Evolutionary conservation across 345 rosid genomes (phyloP).

Genomic region (Populus alba): DNA sequence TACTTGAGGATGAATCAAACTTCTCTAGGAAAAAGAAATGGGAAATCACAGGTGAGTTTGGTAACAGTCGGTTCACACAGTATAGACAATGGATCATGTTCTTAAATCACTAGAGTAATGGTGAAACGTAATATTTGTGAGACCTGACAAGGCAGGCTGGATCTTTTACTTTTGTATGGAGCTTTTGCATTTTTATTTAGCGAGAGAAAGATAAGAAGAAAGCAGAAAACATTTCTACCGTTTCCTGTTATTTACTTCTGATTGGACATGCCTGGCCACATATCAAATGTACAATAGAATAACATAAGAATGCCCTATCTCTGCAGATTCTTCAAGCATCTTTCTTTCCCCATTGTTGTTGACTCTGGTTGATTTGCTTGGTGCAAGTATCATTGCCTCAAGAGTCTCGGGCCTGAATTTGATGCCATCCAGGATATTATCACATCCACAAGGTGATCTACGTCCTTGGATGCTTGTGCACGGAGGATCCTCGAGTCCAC

Average conservation of each 20-base stretch:
- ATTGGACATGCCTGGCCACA: not conserved
- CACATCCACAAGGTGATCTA: slow-evolving; percentile 62
- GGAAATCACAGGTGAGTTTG: no score
- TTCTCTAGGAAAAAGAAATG: no score
- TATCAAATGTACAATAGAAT: slow-evolving; percentile 4
- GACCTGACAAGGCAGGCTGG: no score
- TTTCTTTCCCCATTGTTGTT: not conserved
- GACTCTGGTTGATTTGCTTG: not conserved
- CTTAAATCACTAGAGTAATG: no score
- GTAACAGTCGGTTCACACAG: no score
- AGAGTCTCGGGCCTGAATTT: slow-evolving; percentile 57
- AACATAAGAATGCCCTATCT: not conserved
- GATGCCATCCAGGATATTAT: slow-evolving; percentile 84
- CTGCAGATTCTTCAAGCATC: not conserved
- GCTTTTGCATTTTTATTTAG: no score
- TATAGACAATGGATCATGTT: no score
- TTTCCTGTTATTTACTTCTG: not conserved
- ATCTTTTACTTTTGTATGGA: no score
- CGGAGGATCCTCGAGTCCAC: slow-evolving; percentile 62
- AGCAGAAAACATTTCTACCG: not conserved
- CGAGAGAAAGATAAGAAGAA: not conserved
- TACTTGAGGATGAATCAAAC: no score
- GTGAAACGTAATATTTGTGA: no score
- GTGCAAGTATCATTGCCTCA: slow-evolving; percentile 35
- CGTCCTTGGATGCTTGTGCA: slow-evolving; percentile 63